Evolutionary conservation across 176 grass and related monocot species (phyloP).

Genomic region (Hyparrhenia diplandra): DNA sequence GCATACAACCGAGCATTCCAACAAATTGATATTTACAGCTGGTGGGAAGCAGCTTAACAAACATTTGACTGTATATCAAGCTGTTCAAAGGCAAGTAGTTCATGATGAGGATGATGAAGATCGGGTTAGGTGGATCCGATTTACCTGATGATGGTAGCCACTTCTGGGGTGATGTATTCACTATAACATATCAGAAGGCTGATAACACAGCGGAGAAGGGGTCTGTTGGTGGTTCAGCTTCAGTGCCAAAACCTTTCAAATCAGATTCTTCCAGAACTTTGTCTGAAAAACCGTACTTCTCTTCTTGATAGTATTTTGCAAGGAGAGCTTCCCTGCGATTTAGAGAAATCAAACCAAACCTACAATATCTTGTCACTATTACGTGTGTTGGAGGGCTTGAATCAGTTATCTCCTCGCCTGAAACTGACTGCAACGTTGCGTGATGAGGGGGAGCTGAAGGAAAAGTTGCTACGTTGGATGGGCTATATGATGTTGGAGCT

Average conservation of each 20-base stretch:
- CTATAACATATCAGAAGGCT: slow-evolving; percentile 90
- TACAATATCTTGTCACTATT: slow-evolving; percentile 82
- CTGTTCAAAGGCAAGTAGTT: slow-evolving; percentile 62
- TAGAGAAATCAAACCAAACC: slow-evolving; percentile 63
- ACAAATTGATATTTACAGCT: slow-evolving; percentile 70
- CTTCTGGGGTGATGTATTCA: slow-evolving; percentile 84
- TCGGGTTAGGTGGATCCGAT: slow-evolving; percentile 50
- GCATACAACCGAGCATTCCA: slow-evolving; percentile 40
- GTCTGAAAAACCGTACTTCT: slow-evolving; percentile 23
- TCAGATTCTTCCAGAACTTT: slow-evolving; percentile 31
- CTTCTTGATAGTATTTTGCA: slow-evolving; percentile 86
- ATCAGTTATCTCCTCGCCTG: slow-evolving; percentile 67
- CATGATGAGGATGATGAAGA: slow-evolving; percentile 73
- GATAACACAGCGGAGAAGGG: slow-evolving; percentile 45
- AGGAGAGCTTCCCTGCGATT: slow-evolving; percentile 73
- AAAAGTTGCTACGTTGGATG: slow-evolving; percentile 40
- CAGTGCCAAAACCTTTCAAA: slow-evolving; percentile 48
- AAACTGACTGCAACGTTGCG: slow-evolving; percentile 43
- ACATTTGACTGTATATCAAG: slow-evolving; percentile 84
- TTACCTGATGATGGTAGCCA: slow-evolving; percentile 62
- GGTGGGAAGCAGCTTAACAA: slow-evolving; percentile 80
- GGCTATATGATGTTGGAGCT: slow-evolving; percentile 38
- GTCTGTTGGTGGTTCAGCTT: slow-evolving; percentile 37
- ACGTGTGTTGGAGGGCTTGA: slow-evolving; percentile 67
- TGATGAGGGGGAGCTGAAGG: slow-evolving; percentile 70